Percentiles rank a stretch among this genome's conserved stretches.
These are phyloP conservation scores for Ampelocalamus luodianensis DNA, from an alignment of 176 grass and related monocot genomes.

Conservation along the genomic window DNA sequence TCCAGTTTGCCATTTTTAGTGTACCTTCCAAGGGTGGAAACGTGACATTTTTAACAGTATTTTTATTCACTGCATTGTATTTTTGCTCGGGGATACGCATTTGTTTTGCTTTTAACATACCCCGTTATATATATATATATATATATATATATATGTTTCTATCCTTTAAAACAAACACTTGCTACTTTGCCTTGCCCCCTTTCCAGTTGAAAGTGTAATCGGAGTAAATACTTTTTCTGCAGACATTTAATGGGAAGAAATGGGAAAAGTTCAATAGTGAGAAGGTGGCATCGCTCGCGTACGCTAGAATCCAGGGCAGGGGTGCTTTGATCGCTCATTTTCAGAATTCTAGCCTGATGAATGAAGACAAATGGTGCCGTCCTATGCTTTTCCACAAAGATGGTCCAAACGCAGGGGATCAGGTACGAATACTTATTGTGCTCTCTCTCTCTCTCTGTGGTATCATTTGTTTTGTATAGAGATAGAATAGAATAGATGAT, in stretches of 20 bases:
- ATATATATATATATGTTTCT: too few relatives aligned
- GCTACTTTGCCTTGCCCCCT: not conserved
- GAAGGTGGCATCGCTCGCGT: constrained; percentile 94
- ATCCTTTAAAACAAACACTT: not conserved
- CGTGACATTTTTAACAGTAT: constrained; percentile 3
- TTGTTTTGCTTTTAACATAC: not conserved
- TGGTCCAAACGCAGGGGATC: constrained; percentile 81
- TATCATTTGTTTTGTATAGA: too few relatives aligned
- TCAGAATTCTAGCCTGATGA: constrained; percentile 98
- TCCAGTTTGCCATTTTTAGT: not conserved
- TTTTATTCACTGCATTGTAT: not conserved
- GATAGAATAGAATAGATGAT: too few relatives aligned
- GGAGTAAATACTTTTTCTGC: constrained; percentile 26
- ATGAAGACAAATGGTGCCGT: constrained; percentile 86
- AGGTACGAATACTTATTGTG: constrained; percentile 51
- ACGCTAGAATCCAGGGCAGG: constrained; percentile 93
- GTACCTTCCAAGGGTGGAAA: not conserved
- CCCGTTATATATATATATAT: not conserved
- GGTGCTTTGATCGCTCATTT: constrained; percentile 82
- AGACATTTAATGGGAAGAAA: constrained; percentile 95
- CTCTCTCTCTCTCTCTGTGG: too few relatives aligned
- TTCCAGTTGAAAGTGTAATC: constrained; percentile 20
- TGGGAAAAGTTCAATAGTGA: constrained; percentile 98
- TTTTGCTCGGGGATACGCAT: not conserved
- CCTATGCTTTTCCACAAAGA: constrained; percentile 95